These are phyloP conservation scores for Leptomonas pyrrhocoris DNA, from an alignment of 208 protist genomes.

Conservation along the genomic window DNA sequence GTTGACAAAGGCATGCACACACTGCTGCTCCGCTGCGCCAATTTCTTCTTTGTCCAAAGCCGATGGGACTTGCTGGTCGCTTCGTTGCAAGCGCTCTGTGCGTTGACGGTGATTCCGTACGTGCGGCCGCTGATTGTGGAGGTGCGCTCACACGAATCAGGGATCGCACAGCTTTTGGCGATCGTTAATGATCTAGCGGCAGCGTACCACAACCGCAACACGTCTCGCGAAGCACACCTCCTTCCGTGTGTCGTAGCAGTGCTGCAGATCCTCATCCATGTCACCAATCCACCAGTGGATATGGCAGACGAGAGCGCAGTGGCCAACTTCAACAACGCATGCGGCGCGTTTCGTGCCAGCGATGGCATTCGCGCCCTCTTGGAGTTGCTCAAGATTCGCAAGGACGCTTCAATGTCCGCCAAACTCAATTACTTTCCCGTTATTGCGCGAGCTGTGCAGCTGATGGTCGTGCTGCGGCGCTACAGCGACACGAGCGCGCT, in stretches of 20 bases:
- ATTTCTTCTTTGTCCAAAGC: conserved; percentile 85
- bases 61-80: conserved; percentile 78
- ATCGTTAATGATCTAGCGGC: conserved; percentile 73
- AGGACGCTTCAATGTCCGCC: conserved; percentile 74
- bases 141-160: conserved; percentile 67
- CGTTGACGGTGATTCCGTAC: conserved; percentile 76
- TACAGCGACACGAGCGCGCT: conserved; percentile 79
- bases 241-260: conserved; percentile 69
- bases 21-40: conserved; percentile 66
- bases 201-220: conserved; percentile 65
- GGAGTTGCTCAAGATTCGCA: conserved; percentile 68
- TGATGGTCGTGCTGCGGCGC: conserved; percentile 74
- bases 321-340: conserved; percentile 69
- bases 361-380: conserved; percentile 82
- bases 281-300: conserved; percentile 72
- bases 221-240: conserved; percentile 70
- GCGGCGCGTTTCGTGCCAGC: conserved; percentile 66
- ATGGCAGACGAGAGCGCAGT: conserved; percentile 65
- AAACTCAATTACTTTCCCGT: conserved; percentile 85
- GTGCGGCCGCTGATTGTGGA: conserved; percentile 73
- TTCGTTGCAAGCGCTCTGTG: conserved; percentile 71
- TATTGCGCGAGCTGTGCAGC: conserved; percentile 77
- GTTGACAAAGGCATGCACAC: conserved; percentile 72
- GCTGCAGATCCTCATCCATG: conserved; percentile 78
- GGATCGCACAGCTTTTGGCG: conserved; percentile 76